Base-by-base conservation (phyloP, 179 eudicot genomes). In the Spergularia azorica region DNA sequence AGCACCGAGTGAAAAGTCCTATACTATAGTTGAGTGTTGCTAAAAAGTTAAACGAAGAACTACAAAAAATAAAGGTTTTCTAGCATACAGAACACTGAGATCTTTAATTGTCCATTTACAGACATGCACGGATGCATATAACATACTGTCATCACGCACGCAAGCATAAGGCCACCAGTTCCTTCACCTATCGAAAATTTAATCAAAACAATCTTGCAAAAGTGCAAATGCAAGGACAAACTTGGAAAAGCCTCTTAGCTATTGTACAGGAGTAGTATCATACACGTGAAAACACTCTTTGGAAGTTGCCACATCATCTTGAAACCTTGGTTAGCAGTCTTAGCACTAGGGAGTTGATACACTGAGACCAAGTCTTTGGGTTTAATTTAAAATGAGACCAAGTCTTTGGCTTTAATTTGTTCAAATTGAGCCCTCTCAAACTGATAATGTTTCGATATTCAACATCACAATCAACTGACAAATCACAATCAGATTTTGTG, bases 21-120 rank as follows among this genome's bases (percentile, higher is more conserved):
- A 7, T 91, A 95, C 5, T 43, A 43, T 41, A 41, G 5, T 41
- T 41, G 46, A 3, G 46, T 41, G 46, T 41, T 41, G 46, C 46
- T 41, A 41, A 43, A 43, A 43, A 95, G 92, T 26, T 26, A 26
- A 26, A 1, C 32, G 2, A 26, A 26, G 32, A 26, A 26, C 32
- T 1, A 26, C 1, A 26, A 26, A 26, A 26, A 26, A 21, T 21
- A 21, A 21, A 21, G 21, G 21, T 21, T 26, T 26, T 26, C 32
- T 26, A 26, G 32, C 32, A 43, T 43, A 43, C 48, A 7, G 48
- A 43, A 0, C 48, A 7, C 48, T 43, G 48, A 43, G 48, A 43
- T 43, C 48, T 43, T 43, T 4, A 43, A 43, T 0, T 43, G 48
- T 26, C 32, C 32, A 26, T 26, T 26, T 26, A 26, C 32, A 26